A percentile compares a stretch with the other conserved stretches of the same genome.
Evolutionary conservation across 192 early-diverging fungal species (phyloP).

Genomic region (Coemansia aciculifera): DNA sequence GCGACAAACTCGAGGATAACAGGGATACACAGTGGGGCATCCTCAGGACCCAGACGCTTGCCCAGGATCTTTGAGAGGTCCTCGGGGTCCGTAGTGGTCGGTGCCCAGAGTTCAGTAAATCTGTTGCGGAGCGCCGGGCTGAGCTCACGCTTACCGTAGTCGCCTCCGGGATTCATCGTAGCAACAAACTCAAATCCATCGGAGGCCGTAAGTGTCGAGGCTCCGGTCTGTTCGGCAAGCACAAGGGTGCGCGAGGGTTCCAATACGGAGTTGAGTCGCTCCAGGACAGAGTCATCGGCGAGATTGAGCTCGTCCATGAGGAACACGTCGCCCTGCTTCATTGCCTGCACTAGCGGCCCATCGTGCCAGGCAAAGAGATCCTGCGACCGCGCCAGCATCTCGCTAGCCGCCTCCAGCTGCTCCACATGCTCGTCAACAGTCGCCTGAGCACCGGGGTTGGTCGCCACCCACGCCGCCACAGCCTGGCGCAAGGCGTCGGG

Average conservation of each 20-base stretch:
- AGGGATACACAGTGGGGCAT: constrained; percentile 50
- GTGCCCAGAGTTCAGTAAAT: constrained; percentile 98
- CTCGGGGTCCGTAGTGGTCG: constrained; percentile 71
- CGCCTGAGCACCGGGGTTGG: constrained; percentile 5
- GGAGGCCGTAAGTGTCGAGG: constrained; percentile 60
- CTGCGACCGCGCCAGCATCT: constrained; percentile 39
- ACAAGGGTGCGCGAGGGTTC: constrained; percentile 84
- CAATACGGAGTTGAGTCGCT: constrained; percentile 92
- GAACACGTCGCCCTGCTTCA: constrained; percentile 85
- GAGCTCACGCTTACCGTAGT: constrained; percentile 98
- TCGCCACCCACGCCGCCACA: constrained; percentile 18
- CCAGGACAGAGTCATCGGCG: constrained; percentile 97
- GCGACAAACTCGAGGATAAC: constrained; percentile 81
- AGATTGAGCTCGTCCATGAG: constrained; percentile 98
- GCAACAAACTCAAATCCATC: constrained; percentile 88
- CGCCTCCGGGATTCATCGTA: constrained; percentile 99
- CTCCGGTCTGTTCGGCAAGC: constrained; percentile 86
- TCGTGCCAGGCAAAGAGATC: constrained; percentile 95
- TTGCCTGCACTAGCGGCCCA: constrained; percentile 88
- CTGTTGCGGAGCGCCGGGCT: constrained; percentile 96
- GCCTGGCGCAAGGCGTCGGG: constrained; percentile 18
- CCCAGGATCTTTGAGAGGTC: constrained; percentile 73
- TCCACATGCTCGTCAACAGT: constrained; percentile 10
- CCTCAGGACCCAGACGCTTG: constrained; percentile 48
- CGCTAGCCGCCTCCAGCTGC: constrained; percentile 20